A percentile compares a stretch with the other conserved stretches of the same genome.
phyloP scores from a whole-genome alignment of 1,139 yeast species.

The Yamadazyma atmosphaerica region DNA sequence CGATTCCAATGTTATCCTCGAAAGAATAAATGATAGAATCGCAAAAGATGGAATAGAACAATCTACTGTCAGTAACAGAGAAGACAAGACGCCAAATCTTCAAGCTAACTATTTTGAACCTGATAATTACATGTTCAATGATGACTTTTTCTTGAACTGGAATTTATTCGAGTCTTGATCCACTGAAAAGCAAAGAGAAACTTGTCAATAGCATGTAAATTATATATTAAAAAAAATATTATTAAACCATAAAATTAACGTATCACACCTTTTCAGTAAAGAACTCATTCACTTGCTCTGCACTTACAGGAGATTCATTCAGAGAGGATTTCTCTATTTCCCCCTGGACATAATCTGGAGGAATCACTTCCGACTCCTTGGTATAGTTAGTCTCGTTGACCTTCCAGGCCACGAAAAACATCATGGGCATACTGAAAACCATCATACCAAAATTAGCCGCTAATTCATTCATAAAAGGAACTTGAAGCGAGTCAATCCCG shows the following conservation, averaged over 20 bases:
- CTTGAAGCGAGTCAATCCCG: constrained; percentile 50
- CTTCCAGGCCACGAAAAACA: constrained; percentile 11
- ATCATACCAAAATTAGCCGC: constrained; percentile 14
- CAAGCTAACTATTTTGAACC: constrained; percentile 5
- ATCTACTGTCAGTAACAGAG: constrained; percentile 1
- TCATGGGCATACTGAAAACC: constrained; percentile 13
- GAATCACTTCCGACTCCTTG: constrained; percentile 10
- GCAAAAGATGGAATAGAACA: constrained; percentile 4
- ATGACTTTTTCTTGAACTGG: constrained; percentile 8
- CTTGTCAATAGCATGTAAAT: no score
- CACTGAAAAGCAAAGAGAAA: no score
- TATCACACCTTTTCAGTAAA: not conserved
- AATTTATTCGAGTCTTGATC: constrained; percentile 3
- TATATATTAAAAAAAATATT: not conserved
- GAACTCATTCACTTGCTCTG: not conserved
- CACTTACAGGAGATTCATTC: not conserved
- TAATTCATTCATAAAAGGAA: constrained; percentile 32
- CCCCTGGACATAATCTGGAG: constrained; percentile 7
- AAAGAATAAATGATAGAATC: constrained; percentile 6
- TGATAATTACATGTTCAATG: constrained; percentile 9
- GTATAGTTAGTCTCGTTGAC: constrained; percentile 8
- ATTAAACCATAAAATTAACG: no score
- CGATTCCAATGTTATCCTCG: constrained; percentile 7
- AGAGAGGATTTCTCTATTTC: constrained; percentile 4
- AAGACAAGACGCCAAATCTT: constrained; percentile 1